Base-by-base conservation (phyloP, 1,139 yeast genomes). In the Protomyces macrosporus region DNA sequence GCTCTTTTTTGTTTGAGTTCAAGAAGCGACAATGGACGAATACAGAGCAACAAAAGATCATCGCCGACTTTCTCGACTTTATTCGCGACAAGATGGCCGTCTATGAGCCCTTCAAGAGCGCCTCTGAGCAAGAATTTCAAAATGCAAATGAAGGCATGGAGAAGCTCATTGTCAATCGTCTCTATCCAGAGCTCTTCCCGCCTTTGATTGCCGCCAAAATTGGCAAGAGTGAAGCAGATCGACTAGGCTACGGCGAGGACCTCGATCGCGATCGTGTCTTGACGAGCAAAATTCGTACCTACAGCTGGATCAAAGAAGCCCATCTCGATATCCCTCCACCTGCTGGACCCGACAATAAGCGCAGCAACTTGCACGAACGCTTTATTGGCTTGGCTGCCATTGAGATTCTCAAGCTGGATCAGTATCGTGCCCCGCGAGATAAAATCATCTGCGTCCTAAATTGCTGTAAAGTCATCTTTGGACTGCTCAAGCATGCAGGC, bases 121-220 rank as follows among this genome's bases (percentile, higher is more conserved):
- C 90, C 80, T 83, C 82, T 32, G 82, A 79, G 3, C 80, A 80
- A 40, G 84, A 82, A 64, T 77, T 87, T 65, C 85, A 82, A 54
- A 91, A 91, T 71, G 87, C 96, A 1, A 77, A 87, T 68, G 97
- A 90, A 71, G 98, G 98, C 0, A 80, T 93, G 72, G 99, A 95
- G 74, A 95, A 95, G 73, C 79, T 95, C 51, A 79, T 95, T 7
- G 90, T 91, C 96, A 91, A 93, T 67, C 79, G 97, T 69, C 75
- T 95, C 3, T 91, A 90, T 72, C 79, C 80, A 1, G 83, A 82
- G 64, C 87, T 95, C 48, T 95, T 88, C 72, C 85, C 97, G 0
- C 98, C 98, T 0, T 86, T 81, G 63, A 82, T 89, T 33, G 55
- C 55, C 12, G 55, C 57, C 14, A 75, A 79, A 1, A 75, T 77